Evolutionary conservation across 164 flowering plant species (phyloP), one percentile per base, ranked within the genome.

Genomic region (Vitis labrusca): DNA sequence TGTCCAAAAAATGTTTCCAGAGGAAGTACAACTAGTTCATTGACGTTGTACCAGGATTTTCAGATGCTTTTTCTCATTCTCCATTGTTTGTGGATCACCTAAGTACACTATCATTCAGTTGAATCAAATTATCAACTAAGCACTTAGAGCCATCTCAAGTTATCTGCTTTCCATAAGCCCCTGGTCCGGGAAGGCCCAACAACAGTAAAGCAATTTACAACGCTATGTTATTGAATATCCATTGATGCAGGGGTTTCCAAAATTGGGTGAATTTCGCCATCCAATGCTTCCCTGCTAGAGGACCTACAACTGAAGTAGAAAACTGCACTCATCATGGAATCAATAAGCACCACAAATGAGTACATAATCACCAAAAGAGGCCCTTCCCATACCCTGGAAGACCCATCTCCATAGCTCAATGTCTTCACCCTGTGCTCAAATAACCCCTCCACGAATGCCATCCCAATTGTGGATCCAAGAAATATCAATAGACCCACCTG

Each of bases 381-480:
- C 23, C 99, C 99, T 81, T 96, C 98, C 99, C 99, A 96, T 16
- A 93, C 67, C 79, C 98, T 87, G 0, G 99, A 96, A 59, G 97
- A 88, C 27, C 99, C 99, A 80, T 96, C 99, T 72, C 99, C 99
- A 78, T 96, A 93, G 77, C 98, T 96, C 83, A 93, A 47, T 0
- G 90, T 87, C 86, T 91, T 96, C 69, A 96, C 99, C 72, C 99
- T 84, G 78, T 96, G 97, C 81, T 96, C 97, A 81, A 93, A 96
- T 73, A 96, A 77, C 7, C 97, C 97, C 74, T 96, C 96, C 69
- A 93, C 87, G 75, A 96, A 88, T 2, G 97, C 87, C 95, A 86
- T 79, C 64, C 94, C 98, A 5, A 93, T 88, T 7, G 99, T 89
- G 1, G 99, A 96, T 54, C 90, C 91, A 32, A 96, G 91, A 82